Conservation (phyloP, 805 yeast species). For the Kodamaea neixiangensis region DNA sequence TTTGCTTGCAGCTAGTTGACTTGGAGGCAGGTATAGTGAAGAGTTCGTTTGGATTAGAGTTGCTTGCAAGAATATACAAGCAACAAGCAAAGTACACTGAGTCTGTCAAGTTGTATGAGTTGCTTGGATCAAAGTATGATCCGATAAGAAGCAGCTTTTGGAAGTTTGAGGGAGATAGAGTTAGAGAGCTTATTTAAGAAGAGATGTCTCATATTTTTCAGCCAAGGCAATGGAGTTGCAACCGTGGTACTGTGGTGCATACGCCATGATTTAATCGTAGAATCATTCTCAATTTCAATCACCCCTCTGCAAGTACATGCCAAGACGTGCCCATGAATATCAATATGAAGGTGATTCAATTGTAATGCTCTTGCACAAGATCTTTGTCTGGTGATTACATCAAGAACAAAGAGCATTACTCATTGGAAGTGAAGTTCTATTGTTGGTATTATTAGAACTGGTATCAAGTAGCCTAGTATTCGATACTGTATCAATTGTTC, state of each 20-base stretch:
- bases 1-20: constrained; percentile 47
- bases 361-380: neutral
- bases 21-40: constrained; percentile 22
- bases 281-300: too few relatives aligned
- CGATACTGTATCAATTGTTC: neutral
- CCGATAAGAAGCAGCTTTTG: constrained; percentile 66
- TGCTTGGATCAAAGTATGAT: constrained; percentile 56
- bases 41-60: constrained; percentile 66
- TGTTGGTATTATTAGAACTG: neutral
- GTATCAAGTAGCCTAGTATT: neutral
- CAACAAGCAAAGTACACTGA: constrained; percentile 26
- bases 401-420: too few relatives aligned
- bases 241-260: too few relatives aligned
- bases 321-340: neutral
- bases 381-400: neutral
- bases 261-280: too few relatives aligned
- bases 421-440: too few relatives aligned
- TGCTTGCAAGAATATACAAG: constrained; percentile 53
- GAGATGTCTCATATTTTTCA: too few relatives aligned
- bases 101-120: constrained; percentile 48
- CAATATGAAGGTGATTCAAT: neutral
- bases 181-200: neutral
- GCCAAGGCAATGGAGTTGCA: too few relatives aligned
- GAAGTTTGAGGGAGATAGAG: constrained; percentile 44
- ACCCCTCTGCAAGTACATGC: too few relatives aligned